Percentiles rank a stretch among this genome's conserved stretches.
Evolutionary conservation across 192 early-diverging fungal genomes (phyloP).

Genomic region (Pilobolus umbonatus): DNA sequence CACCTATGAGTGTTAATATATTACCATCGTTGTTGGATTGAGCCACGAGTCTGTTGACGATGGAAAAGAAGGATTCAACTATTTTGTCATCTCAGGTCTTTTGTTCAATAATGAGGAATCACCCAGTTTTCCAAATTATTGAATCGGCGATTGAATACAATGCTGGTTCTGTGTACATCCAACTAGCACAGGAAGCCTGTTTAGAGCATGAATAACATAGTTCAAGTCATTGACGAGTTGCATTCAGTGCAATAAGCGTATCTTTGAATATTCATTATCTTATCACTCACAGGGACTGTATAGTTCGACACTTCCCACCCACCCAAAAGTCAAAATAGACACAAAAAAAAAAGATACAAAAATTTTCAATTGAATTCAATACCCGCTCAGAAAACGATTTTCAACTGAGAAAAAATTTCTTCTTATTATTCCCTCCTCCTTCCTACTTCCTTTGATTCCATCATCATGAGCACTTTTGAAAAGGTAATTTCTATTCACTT

Average conservation of each 20-base stretch:
- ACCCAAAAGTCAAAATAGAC: neutral
- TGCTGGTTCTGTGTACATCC: neutral
- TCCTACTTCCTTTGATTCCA: slow-evolving; percentile 12
- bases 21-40: neutral
- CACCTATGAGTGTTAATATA: no score
- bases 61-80: slow-evolving; percentile 2
- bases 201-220: no score
- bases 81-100: neutral
- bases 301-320: neutral
- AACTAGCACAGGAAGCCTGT: no score
- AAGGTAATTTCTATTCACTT: slow-evolving; percentile 9
- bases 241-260: no score
- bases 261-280: no score
- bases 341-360: neutral
- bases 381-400: neutral
- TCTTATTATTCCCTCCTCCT: slow-evolving; percentile 16
- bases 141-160: neutral
- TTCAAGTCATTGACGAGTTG: neutral
- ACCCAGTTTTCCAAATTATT: neutral
- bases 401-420: no score
- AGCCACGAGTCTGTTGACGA: slow-evolving; percentile 1
- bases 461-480: slow-evolving; percentile 28
- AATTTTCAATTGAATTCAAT: neutral
- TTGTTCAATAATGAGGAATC: neutral
- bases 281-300: neutral